Conservation (phyloP, 805 yeast species). For the Metschnikowia lunata region DNA sequence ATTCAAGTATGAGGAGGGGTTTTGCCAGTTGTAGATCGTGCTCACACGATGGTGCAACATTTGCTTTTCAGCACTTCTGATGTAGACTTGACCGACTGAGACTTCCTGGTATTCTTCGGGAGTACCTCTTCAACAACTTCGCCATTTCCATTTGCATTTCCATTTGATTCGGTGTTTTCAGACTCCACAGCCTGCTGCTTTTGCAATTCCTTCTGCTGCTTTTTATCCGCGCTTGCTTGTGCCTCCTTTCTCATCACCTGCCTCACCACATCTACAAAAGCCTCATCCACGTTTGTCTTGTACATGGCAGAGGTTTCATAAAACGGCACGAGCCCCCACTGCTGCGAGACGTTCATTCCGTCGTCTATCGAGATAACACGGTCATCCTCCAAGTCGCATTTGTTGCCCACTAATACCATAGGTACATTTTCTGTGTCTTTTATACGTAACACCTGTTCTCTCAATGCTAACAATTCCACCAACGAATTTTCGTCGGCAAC, state of each 20-base stretch:
- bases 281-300: constrained; percentile 85
- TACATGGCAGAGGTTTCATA: constrained; percentile 93
- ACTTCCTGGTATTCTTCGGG: constrained; percentile 11
- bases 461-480: constrained; percentile 68
- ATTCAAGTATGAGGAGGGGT: background rate
- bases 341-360: constrained; percentile 76
- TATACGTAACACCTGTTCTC: constrained; percentile 80
- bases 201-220: constrained; percentile 39
- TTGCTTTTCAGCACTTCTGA: constrained; percentile 11
- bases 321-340: constrained; percentile 88
- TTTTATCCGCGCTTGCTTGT: constrained; percentile 40
- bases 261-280: constrained; percentile 81
- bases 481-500: constrained; percentile 63
- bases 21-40: too few relatives aligned
- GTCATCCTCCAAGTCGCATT: constrained; percentile 76
- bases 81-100: constrained; percentile 9
- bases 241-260: constrained; percentile 80
- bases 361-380: constrained; percentile 75
- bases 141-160: constrained; percentile 1
- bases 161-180: background rate
- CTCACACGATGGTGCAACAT: constrained; percentile 17
- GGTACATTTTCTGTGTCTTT: constrained; percentile 78
- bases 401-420: constrained; percentile 87
- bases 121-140: constrained; percentile 8
- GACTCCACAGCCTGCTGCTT: constrained; percentile 30